Evolutionary conservation across 257 asterid genomes (phyloP).

Genomic region (Misopates orontium): DNA sequence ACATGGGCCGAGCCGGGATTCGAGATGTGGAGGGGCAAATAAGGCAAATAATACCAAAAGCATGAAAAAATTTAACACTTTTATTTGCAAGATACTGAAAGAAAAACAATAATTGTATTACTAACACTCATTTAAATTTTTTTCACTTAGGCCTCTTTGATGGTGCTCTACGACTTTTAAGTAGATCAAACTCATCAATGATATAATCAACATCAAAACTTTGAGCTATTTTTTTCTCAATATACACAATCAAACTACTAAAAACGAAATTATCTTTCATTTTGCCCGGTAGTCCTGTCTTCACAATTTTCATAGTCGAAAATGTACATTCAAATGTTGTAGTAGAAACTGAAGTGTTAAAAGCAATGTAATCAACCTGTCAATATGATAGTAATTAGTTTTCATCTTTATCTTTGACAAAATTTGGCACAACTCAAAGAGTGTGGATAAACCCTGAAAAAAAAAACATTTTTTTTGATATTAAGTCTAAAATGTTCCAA

Average conservation of each 20-base stretch:
- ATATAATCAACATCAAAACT: neutral
- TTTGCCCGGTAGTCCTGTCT: neutral
- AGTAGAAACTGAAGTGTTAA: no score
- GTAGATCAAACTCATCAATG: neutral
- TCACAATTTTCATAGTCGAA: no score
- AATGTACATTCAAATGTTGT: no score
- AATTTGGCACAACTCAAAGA: neutral
- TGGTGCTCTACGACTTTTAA: neutral
- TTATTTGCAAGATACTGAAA: no score
- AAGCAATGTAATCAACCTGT: conserved; percentile 3
- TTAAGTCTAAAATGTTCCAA: conserved; percentile 11
- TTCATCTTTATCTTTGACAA: neutral
- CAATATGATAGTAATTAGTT: neutral
- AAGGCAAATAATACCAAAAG: no score
- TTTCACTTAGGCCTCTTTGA: no score
- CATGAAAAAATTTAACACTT: no score
- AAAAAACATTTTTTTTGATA: neutral
- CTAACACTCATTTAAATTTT: no score
- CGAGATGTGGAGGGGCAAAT: no score
- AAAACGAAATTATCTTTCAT: neutral
- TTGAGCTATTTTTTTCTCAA: neutral
- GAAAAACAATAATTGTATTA: no score
- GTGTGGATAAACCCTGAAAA: neutral
- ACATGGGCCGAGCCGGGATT: no score
- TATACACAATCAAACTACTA: neutral